Evolutionary conservation across 768 basidiomycete species (phyloP), one percentile per base, ranked within the genome.

Genomic region (Tubosaeta brunneosetosa): DNA sequence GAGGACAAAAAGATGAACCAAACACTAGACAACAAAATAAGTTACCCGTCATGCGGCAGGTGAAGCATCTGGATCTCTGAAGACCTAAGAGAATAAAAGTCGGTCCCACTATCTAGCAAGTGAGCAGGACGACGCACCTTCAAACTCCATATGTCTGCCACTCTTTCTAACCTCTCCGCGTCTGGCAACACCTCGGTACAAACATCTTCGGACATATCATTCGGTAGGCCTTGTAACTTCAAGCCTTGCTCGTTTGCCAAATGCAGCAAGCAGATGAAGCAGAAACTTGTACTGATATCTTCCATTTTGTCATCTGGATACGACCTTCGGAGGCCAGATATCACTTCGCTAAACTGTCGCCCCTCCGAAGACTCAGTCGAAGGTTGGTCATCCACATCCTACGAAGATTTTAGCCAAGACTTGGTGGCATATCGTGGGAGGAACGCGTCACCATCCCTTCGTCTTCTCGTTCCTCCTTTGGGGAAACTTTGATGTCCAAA

Each of bases 221-320:
- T 57, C 31, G 73, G 59, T 13, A 74, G 62, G 43, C 82, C 70
- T 69, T 85, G 88, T 33, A 99, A 79, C 65, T 87, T 88, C 45
- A 98, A 76, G 2, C 95, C 97, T 62, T 92, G 89, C 71, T 98
- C 97, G 66, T 99, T 98, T 16, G 95, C 95, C 41, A 98, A 73
- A 73, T 98, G 97, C 16, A 99, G 74, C 25, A 98, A 74, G 64
- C 97, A 98, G 67, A 98, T 99, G 75, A 98, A 99, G 68, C 95
- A 98, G 83, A 95, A 98, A 58, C 92, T 95, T 14, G 97, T 98
- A 67, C 94, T 97, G 66, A 98, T 97, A 58, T 99, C 97, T 37
- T 88, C 88, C 87, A 98, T 89, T 75, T 95, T 97, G 40, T 97
- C 94, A 53, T 74, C 73, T 0, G 95, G 93, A 68, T 98, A 98